Base-by-base conservation (phyloP, 306 rosid genomes). In the Quercus berberidifolia region DNA sequence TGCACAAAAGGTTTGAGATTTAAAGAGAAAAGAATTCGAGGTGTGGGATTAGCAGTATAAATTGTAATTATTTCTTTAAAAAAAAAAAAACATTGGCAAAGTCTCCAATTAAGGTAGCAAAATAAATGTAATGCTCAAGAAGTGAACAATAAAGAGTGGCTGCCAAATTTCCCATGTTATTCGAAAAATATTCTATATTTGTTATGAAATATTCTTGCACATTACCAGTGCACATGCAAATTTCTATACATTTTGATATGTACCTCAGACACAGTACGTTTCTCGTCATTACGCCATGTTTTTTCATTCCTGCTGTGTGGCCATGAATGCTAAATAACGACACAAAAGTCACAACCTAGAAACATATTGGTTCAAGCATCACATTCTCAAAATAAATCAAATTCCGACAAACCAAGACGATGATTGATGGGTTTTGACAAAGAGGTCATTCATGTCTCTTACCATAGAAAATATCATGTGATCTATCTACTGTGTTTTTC, bases 401-500 rank as follows among this genome's bases (percentile, higher is more conserved):
- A 26, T 21, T 75, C 80, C 80, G 76, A 80, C 84, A 80, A 49
- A 15, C 17, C 23, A n/a, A 21, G 23, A 75, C 79, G 69, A 70
- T 69, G 57, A 58, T 57, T 68, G 35, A 69, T 57, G 64, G 65
- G 19, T 75, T 75, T 81, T 14, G 64, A 56, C 65, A 14, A 67
- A 68, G 18, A 46, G 55, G 71, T 4, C 67, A 26, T 35, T 80
- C 71, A 13, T 49, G 78, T 73, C 33, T 25, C 7, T 25, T 23
- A 57, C 20, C 23, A 19, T 1, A 55, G 23, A 55, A 55, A 55
- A 55, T 18, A 55, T 55, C 60, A 55, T 55, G 60, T 55, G 19
- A 55, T 2, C 19, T 55, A 49, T 55, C 19, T 19, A 5, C 8
- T 55, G 60, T 55, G 60, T n/a, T 55, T 0, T 49, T 5, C 54